Percentiles rank a stretch among this genome's conserved stretches.
phyloP scores from a whole-genome alignment of 768 basidiomycete species.

The Suillus hirtellus region DNA sequence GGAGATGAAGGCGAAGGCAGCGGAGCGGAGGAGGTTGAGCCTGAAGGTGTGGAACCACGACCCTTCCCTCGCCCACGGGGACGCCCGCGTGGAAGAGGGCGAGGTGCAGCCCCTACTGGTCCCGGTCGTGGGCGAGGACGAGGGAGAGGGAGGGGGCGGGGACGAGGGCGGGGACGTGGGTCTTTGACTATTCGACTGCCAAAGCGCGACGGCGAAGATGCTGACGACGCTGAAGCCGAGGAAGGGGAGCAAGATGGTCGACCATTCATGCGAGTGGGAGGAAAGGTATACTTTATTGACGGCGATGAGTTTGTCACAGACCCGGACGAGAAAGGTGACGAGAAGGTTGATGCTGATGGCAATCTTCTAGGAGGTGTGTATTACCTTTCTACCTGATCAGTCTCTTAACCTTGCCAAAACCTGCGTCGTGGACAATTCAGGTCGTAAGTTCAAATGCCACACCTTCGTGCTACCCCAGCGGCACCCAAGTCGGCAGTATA shows the following conservation, averaged over 20 bases:
- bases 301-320: slow-evolving; percentile 88
- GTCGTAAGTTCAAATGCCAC: slow-evolving; percentile 82
- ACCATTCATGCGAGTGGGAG: slow-evolving; percentile 73
- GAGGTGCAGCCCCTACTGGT: slow-evolving; percentile 30
- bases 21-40: slow-evolving; percentile 31
- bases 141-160: slow-evolving; percentile 44
- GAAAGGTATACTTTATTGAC: slow-evolving; percentile 73
- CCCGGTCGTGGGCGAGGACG: slow-evolving; percentile 35
- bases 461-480: slow-evolving; percentile 88
- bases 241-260: slow-evolving; percentile 51
- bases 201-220: slow-evolving; percentile 38
- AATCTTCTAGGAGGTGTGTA: slow-evolving; percentile 79
- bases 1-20: slow-evolving; percentile 34
- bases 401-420: not conserved
- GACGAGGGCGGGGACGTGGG: slow-evolving; percentile 39
- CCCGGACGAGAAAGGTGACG: slow-evolving; percentile 83
- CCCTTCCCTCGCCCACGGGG: slow-evolving; percentile 36
- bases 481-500: slow-evolving; percentile 82
- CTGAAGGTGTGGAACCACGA: slow-evolving; percentile 36
- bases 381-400: slow-evolving; percentile 6
- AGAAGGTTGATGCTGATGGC: slow-evolving; percentile 87
- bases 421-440: slow-evolving; percentile 39
- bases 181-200: slow-evolving; percentile 26
- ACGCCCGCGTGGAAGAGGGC: slow-evolving; percentile 40
- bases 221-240: slow-evolving; percentile 38